These are phyloP conservation scores for Diaporthe sp. DNA, from an alignment of 2,329 filamentous ascomycete genomes.

Conservation along the genomic window DNA sequence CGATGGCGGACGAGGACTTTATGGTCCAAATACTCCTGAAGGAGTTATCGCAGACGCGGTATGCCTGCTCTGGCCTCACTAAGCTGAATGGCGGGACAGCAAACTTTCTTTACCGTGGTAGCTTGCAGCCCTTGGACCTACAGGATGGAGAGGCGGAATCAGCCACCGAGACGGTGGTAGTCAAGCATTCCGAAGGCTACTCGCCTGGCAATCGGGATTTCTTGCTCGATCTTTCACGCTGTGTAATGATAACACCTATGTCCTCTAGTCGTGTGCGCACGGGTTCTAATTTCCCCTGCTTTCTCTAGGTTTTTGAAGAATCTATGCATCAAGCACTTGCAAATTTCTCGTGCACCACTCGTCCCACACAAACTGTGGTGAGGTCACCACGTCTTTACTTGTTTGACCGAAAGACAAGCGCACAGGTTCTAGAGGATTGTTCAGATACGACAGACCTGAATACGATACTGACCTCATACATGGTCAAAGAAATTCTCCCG, in stretches of 20 bases:
- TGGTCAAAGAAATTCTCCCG: constrained; percentile 32
- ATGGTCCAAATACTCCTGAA: not conserved
- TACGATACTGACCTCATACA: constrained; percentile 41
- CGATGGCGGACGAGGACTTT: not conserved
- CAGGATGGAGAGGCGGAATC: constrained; percentile 16
- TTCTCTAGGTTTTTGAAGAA: constrained; percentile 43
- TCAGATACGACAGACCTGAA: constrained; percentile 47
- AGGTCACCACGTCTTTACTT: constrained; percentile 47
- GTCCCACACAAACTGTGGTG: constrained; percentile 37
- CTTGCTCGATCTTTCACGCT: constrained; percentile 47
- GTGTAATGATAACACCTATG: constrained; percentile 39
- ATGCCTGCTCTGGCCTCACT: constrained; percentile 47
- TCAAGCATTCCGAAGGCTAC: constrained; percentile 50
- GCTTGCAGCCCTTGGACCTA: constrained; percentile 39
- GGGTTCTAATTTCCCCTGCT: not conserved
- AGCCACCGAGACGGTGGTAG: constrained; percentile 43
- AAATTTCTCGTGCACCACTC: constrained; percentile 33
- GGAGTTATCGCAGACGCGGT: constrained; percentile 42
- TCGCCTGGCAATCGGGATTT: constrained; percentile 48
- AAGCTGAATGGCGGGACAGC: constrained; percentile 50
- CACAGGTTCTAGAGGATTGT: constrained; percentile 51
- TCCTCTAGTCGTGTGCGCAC: not conserved
- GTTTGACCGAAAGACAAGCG: constrained; percentile 45
- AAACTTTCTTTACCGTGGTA: constrained; percentile 55
- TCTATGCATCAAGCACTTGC: constrained; percentile 43